phyloP scores from a whole-genome alignment of 305 asterid genomes.

The Galium porrigens region DNA sequence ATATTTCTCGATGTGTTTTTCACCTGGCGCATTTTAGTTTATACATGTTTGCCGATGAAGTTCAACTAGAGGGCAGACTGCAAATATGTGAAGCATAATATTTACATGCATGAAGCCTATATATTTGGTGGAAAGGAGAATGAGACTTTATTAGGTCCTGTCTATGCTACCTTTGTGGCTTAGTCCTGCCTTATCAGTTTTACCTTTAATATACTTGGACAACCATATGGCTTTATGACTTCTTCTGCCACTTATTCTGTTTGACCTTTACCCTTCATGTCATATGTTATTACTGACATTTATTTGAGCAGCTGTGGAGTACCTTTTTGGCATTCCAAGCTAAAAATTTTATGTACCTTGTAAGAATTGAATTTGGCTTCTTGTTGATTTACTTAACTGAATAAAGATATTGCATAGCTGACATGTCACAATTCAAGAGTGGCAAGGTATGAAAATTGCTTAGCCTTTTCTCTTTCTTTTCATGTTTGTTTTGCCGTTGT shows the following conservation, averaged over 20 bases:
- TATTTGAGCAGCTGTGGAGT: background rate
- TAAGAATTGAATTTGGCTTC: background rate
- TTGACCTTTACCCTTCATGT: background rate
- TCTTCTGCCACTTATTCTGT: background rate
- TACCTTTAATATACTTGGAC: background rate
- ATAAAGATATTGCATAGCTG: conserved; percentile 85
- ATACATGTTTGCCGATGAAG: background rate
- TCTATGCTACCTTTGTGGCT: background rate
- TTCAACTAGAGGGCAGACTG: background rate
- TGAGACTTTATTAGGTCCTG: background rate
- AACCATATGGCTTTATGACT: background rate
- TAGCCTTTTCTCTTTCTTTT: background rate
- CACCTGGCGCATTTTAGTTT: background rate
- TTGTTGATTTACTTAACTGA: conserved; percentile 28
- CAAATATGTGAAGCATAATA: background rate
- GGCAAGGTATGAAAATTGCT: conserved; percentile 50
- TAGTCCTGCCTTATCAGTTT: background rate
- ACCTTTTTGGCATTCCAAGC: background rate
- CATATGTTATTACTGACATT: background rate
- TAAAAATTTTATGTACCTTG: background rate
- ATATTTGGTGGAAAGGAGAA: background rate
- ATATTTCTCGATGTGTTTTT: background rate
- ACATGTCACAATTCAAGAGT: conserved; percentile 79
- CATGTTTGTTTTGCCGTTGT: conserved; percentile 3
- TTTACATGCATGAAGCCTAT: background rate